Base-by-base conservation (phyloP, 1,284 basidiomycete genomes). In the Amylostereum chailletii region DNA sequence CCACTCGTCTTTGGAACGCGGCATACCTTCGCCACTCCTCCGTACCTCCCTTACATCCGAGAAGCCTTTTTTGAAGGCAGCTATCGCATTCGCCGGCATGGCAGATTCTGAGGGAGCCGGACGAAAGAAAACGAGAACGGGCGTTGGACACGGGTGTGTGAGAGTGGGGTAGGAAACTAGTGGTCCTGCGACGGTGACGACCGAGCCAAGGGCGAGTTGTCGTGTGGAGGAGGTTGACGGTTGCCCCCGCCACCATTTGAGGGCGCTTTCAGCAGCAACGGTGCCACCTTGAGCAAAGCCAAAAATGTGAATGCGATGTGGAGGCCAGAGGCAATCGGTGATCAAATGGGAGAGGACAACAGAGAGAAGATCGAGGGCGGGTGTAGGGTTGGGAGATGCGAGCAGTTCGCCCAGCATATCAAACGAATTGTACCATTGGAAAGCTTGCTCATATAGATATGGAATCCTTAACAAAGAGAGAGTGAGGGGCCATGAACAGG, bases 261-360 rank as follows among this genome's bases (percentile, higher is more conserved):
- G 57, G 10, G 71, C 75, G 33, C 83, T 71, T 63, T 96, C 91
- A 1, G 78, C 75, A 2, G 81, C 88, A 34, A 91, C 78, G 31
- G 75, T 89, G 0, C 90, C 93, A 0, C 93, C 93, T 64, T 96
- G 93, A 0, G 79, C 90, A 58, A 92, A 96, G 3, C 93, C 93
- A 57, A 95, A 91, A 9, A 94, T 60, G 62, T 96, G 92, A 26
- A 96, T 84, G 19, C 76, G 71, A 4, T 76, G 56, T 0, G 74
- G 57, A 0, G 76, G 67, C 93, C 93, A 95, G 1, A 68, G 60
- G 55, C 85, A 86, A 36, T 74, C 71, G 2, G 64, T 55, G 4
- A 69, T 71, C 45, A 95, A 76, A 56, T 86, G 74, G 6, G 69
- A 61, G 48, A 91, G 56, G 27, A 86, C 67, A 7, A 64, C 68